phyloP scores from a whole-genome alignment of 2,329 filamentous ascomycete genomes.

The Beauveria scarabaeidicola region DNA sequence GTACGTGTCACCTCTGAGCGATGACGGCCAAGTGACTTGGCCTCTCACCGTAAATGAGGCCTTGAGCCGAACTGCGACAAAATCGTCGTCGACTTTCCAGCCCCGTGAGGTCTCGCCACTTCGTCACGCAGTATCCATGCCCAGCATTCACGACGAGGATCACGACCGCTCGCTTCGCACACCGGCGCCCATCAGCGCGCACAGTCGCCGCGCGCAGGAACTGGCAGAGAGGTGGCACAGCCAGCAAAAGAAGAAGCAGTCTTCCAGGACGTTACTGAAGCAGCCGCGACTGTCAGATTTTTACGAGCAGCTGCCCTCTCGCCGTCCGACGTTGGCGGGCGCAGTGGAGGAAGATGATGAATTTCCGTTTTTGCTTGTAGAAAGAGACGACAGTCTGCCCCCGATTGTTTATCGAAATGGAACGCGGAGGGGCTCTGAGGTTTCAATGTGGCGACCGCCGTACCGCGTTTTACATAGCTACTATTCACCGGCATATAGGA shows the following conservation, averaged over 20 bases:
- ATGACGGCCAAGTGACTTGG: conserved; percentile 1
- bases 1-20: conserved; percentile 6
- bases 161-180: background rate
- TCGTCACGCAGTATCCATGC: background rate
- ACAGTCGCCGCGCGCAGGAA: background rate
- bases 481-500: conserved; percentile 48
- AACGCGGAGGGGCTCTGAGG: conserved; percentile 7
- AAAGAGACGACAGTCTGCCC: background rate
- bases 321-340: background rate
- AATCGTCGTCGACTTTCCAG: background rate
- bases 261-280: background rate
- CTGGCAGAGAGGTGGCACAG: background rate
- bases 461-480: conserved; percentile 51
- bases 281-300: background rate
- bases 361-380: background rate
- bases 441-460: conserved; percentile 24
- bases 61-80: background rate
- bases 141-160: background rate
- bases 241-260: background rate
- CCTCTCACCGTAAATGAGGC: background rate
- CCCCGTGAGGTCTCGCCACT: background rate
- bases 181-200: background rate
- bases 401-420: conserved; percentile 8
- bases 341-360: background rate
- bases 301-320: background rate